Evolutionary conservation across 805 yeast genomes (phyloP).

Genomic region (Pichia kluyveri): DNA sequence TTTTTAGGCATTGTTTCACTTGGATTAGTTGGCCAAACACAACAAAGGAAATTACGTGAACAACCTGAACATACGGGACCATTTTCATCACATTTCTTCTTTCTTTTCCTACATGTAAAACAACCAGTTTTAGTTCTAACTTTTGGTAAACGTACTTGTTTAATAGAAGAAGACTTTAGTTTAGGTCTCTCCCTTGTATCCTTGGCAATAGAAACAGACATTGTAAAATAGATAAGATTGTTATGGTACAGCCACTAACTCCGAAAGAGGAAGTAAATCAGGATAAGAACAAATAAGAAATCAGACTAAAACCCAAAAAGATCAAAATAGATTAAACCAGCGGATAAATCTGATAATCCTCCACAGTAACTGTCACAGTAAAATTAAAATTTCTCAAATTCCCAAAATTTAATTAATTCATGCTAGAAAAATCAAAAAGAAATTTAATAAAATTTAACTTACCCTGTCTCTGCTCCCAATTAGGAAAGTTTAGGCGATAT

Average conservation of each 20-base stretch:
- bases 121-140: slow-evolving; percentile 28
- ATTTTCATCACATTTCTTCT: slow-evolving; percentile 29
- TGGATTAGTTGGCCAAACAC: slow-evolving; percentile 24
- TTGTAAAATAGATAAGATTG: neutral
- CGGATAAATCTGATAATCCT: no score
- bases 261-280: neutral
- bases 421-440: no score
- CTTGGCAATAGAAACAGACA: neutral
- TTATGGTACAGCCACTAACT: neutral
- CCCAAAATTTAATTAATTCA: no score
- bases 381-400: no score
- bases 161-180: neutral
- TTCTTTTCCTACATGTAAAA: slow-evolving; percentile 29
- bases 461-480: no score
- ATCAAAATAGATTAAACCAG: no score
- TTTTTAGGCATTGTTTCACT: slow-evolving; percentile 20
- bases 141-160: slow-evolving; percentile 7
- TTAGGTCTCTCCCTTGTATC: slow-evolving; percentile 1
- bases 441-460: no score
- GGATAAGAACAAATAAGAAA: neutral
- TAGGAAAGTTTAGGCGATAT: no score
- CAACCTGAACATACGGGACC: slow-evolving; percentile 28
- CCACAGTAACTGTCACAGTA: no score
- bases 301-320: no score
- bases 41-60: slow-evolving; percentile 24